phyloP scores from a whole-genome alignment of 139 green algal genomes.

The Picocystis salinarum region DNA sequence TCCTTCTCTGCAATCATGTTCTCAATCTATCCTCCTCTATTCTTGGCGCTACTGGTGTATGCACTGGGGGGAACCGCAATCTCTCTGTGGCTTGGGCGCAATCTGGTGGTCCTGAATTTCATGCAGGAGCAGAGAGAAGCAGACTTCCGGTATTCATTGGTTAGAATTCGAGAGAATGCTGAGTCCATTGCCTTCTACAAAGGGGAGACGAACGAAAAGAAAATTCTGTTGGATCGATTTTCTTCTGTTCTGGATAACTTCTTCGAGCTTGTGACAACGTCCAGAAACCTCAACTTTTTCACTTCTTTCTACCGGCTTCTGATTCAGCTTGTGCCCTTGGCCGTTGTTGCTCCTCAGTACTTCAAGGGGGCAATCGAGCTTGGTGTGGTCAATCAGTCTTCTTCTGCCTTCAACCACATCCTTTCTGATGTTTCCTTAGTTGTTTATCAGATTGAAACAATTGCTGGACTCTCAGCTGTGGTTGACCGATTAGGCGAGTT shows the following conservation, averaged over 20 bases:
- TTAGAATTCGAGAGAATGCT: conserved; percentile 82
- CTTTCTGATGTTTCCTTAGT: conserved; percentile 81
- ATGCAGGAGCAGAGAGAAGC: conserved; percentile 83
- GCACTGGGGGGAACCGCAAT: conserved; percentile 69
- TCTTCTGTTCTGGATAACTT: conserved; percentile 62
- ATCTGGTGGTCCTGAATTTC: conserved; percentile 90
- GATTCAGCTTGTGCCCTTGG: conserved; percentile 83
- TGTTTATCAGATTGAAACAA: conserved; percentile 85
- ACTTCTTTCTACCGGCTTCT: conserved; percentile 73
- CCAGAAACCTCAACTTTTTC: conserved; percentile 91
- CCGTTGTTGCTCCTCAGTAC: conserved; percentile 65
- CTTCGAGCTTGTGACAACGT: conserved; percentile 51
- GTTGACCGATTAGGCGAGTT: conserved; percentile 78
- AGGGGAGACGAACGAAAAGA: conserved; percentile 38
- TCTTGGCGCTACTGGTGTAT: conserved; percentile 76
- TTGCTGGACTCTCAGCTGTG: conserved; percentile 75
- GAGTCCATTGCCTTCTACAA: conserved; percentile 89
- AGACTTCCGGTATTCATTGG: conserved; percentile 69
- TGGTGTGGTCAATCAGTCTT: conserved; percentile 91
- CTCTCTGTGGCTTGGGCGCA: conserved; percentile 38
- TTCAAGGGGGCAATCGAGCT: conserved; percentile 94
- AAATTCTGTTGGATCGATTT: conserved; percentile 25
- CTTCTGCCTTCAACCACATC: conserved; percentile 91
- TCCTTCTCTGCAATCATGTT: conserved; percentile 88
- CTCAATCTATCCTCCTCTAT: conserved; percentile 93